Evolutionary conservation across 2,329 filamentous ascomycete genomes (phyloP).

Genomic region (Apiospora sp.): DNA sequence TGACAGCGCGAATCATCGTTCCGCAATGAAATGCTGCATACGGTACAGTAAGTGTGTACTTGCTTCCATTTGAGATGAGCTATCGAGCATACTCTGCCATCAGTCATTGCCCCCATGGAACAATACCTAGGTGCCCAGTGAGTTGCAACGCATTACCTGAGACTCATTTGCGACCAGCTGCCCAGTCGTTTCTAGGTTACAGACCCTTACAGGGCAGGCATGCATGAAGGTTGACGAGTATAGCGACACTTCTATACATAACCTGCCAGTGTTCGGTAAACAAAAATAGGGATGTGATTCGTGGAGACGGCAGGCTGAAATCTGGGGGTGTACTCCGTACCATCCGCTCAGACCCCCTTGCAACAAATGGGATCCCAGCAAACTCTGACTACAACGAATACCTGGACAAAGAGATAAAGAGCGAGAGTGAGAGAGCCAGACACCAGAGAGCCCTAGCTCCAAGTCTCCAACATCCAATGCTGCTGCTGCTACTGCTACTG

Average conservation of each 20-base stretch:
- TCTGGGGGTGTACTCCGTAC: conserved; percentile 1
- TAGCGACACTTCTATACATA: background rate
- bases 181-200: background rate
- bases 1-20: conserved; percentile 6
- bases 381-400: background rate
- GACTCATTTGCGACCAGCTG: background rate
- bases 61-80: too few species aligned
- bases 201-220: background rate
- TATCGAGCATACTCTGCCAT: too few species aligned
- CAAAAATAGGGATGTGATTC: background rate
- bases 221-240: background rate
- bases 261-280: background rate
- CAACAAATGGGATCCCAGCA: background rate
- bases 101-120: background rate
- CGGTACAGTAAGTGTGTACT: background rate
- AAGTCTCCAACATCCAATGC: too few species aligned
- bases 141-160: background rate
- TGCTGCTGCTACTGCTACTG: background rate
- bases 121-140: background rate
- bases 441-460: background rate
- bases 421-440: too few species aligned
- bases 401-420: too few species aligned
- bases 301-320: background rate
- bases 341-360: background rate
- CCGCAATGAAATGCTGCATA: background rate